Conservation (phyloP, 2,329 filamentous ascomycete genomes). For the Exophiala oligosperma region DNA sequence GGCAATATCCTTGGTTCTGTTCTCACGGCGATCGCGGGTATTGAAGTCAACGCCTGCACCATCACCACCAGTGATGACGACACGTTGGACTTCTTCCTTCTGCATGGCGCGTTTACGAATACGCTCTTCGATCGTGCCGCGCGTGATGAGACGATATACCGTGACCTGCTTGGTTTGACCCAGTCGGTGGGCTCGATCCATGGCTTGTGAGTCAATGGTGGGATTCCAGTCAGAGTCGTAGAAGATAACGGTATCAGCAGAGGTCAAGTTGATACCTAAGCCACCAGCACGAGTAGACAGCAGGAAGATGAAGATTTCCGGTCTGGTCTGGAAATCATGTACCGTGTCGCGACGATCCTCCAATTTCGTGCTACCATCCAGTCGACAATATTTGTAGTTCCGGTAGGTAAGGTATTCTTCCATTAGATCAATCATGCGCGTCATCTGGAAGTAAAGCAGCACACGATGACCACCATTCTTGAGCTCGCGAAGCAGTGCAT, state of each 20-base stretch:
- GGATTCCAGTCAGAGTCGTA: slow-evolving; percentile 99
- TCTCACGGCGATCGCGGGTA: slow-evolving; percentile 80
- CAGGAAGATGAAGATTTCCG: slow-evolving; percentile 96
- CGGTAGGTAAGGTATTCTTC: slow-evolving; percentile 98
- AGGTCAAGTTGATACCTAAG: slow-evolving; percentile 95
- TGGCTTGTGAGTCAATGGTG: slow-evolving; percentile 96
- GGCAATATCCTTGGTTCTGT: slow-evolving; percentile 95
- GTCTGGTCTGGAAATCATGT: slow-evolving; percentile 89
- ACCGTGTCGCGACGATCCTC: slow-evolving; percentile 97
- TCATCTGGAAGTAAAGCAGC: slow-evolving; percentile 99
- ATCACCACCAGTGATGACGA: slow-evolving; percentile 87
- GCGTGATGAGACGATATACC: slow-evolving; percentile 95
- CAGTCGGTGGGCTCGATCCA: slow-evolving; percentile 97
- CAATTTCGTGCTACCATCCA: slow-evolving; percentile 95
- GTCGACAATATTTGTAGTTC: slow-evolving; percentile 96
- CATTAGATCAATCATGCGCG: slow-evolving; percentile 98
- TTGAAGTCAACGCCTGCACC: slow-evolving; percentile 92
- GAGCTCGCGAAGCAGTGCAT: slow-evolving; percentile 81
- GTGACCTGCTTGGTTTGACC: slow-evolving; percentile 95
- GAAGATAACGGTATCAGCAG: slow-evolving; percentile 97
- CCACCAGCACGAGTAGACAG: slow-evolving; percentile 95
- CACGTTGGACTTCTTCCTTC: slow-evolving; percentile 97
- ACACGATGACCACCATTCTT: slow-evolving; percentile 93
- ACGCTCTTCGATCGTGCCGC: slow-evolving; percentile 94
- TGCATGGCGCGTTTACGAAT: slow-evolving; percentile 96